Evolutionary conservation across 2,329 filamentous ascomycete species (phyloP), one percentile per base, ranked within the genome.

Genomic region (Cladophialophora carrionii): DNA sequence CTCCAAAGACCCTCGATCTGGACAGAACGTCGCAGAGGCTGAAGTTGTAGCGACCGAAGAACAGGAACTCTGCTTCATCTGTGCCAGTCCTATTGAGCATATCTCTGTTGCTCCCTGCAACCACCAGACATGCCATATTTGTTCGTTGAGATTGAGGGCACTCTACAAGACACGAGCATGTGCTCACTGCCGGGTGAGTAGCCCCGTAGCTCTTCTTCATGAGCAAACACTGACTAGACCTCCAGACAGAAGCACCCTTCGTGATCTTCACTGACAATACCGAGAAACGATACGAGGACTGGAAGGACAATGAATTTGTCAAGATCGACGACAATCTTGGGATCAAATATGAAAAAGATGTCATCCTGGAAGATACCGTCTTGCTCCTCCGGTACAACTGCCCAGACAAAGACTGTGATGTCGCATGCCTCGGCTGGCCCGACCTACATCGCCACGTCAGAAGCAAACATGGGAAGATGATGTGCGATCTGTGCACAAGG

Each of bases 111-210:
- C 93, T 34, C 94, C 95, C 22, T 99, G 95, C 79, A 98, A 97
- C 77, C 95, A 99, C 79, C 86, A 91, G 63, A 97, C 94, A 56
- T 99, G 95, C 76, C 95, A 99, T 79, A 96, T 98, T 70, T 99
- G 95, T 77, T 89, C 92, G 9, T 80, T 99, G 71, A 87, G 95
- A 65, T 87, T 98, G 86, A 87, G 95, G 72, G 95, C 94, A 0
- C 81, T 99, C 52, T 99, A 98, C 80, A 98, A 97, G 82, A 96
- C 88, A 66, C 96, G 96, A 77, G 90, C 93, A 70, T 99, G 95
- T 78, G 90, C 93, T n/a, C 93, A 98, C 77, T 99, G 95, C 76
- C 85, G 95, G 74, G 91, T 93, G 83, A 72, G 89, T 82, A 31
- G 49, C 52, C 62, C 67, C n/a, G 17, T 43, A 20, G 59, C 37